Conservation (phyloP, 23 red algal species). For the Gracilaria gracilis region DNA sequence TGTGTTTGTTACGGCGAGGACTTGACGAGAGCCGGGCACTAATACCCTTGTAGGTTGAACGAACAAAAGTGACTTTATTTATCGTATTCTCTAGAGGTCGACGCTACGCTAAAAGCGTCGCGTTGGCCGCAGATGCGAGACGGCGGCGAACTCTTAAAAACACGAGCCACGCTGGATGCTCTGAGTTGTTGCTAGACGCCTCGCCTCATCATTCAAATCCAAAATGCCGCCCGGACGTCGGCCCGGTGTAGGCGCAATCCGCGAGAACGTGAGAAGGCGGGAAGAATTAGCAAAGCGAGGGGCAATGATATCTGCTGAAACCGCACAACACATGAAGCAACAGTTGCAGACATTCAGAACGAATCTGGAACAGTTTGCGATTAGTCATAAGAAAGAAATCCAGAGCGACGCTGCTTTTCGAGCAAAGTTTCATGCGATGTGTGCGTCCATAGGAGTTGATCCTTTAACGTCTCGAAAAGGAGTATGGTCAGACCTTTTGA, state of each 20-base stretch:
- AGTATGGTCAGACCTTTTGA: conserved; percentile 78
- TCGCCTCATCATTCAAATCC: background rate
- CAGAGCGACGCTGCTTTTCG: conserved; percentile 83
- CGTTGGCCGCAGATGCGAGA: too few species aligned
- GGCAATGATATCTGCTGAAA: conserved; percentile 48
- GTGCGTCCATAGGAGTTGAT: conserved; percentile 84
- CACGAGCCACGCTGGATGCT: too few species aligned
- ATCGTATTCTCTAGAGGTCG: too few species aligned
- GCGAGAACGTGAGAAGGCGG: conserved; percentile 25
- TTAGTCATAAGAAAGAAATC: conserved; percentile 66
- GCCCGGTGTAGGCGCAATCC: conserved; percentile 27
- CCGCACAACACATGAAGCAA: conserved; percentile 55
- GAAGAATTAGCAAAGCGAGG: conserved; percentile 39
- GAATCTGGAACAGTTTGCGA: conserved; percentile 69
- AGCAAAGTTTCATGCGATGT: conserved; percentile 89
- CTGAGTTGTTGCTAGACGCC: background rate
- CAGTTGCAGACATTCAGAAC: conserved; percentile 41
- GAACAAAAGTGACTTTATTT: too few species aligned
- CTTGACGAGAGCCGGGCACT: too few species aligned
- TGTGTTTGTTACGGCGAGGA: too few species aligned
- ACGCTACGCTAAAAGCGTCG: too few species aligned
- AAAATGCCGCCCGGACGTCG: conserved; percentile 35
- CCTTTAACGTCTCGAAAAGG: conserved; percentile 84
- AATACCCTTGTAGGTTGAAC: too few species aligned
- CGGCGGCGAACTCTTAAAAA: too few species aligned